A percentile compares a stretch with the other conserved stretches of the same genome.
Evolutionary conservation across 1,284 basidiomycete genomes (phyloP).

Genomic region (Sanghuangporus baumii): DNA sequence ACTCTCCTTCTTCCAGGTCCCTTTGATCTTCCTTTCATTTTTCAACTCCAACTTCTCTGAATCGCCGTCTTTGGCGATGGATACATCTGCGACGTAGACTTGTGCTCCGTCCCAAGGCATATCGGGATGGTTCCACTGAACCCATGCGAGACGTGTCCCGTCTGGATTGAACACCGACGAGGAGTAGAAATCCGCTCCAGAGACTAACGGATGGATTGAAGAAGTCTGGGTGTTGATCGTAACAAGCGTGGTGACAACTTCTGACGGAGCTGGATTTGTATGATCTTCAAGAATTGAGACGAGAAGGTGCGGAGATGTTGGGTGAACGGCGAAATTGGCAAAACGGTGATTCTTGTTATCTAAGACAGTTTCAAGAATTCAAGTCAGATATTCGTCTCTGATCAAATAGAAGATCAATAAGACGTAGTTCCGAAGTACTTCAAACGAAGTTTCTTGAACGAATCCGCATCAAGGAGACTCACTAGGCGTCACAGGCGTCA

Average conservation of each 20-base stretch:
- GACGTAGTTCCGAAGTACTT: not conserved
- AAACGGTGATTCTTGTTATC: slow-evolving; percentile 51
- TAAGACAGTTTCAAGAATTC: slow-evolving; percentile 19
- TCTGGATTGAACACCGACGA: slow-evolving; percentile 61
- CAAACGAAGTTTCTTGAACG: not conserved
- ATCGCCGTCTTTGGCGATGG: not conserved
- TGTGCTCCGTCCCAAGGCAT: slow-evolving; percentile 80
- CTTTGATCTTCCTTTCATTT: slow-evolving; percentile 39
- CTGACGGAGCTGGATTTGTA: slow-evolving; percentile 47
- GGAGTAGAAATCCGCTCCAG: slow-evolving; percentile 66
- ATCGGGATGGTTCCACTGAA: slow-evolving; percentile 71
- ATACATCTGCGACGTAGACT: slow-evolving; percentile 47
- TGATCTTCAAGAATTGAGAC: slow-evolving; percentile 57
- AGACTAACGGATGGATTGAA: slow-evolving; percentile 37
- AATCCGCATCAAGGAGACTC: slow-evolving; percentile 9
- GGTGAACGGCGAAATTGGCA: slow-evolving; percentile 47
- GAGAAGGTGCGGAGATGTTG: slow-evolving; percentile 21
- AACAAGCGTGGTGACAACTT: slow-evolving; percentile 53
- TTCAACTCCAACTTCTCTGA: slow-evolving; percentile 25
- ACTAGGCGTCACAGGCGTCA: slow-evolving; percentile 59
- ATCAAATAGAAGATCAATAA: not conserved
- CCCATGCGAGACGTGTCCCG: slow-evolving; percentile 61
- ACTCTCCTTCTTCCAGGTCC: slow-evolving; percentile 42
- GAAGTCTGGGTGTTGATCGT: slow-evolving; percentile 44
- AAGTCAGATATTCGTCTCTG: not conserved